A percentile compares a stretch with the other conserved stretches of the same genome.
Evolutionary conservation across 257 asterid genomes (phyloP).

Genomic region (Petrea volubilis): DNA sequence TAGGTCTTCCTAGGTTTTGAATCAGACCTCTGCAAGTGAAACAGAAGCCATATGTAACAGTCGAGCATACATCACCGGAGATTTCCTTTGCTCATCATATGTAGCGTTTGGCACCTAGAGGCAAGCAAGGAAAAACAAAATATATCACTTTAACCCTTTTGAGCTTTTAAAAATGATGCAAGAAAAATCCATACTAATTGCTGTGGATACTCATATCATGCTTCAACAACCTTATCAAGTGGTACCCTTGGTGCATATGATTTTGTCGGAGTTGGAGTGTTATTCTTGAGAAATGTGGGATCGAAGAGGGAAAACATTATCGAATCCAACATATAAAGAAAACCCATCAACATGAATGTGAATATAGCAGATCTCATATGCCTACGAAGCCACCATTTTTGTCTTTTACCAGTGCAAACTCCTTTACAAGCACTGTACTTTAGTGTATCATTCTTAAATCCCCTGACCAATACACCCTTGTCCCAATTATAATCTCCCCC

Average conservation of each 20-base stretch:
- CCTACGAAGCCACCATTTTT: slow-evolving; percentile 51
- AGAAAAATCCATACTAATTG: background rate
- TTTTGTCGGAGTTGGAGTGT: slow-evolving; percentile 28
- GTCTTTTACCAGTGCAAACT: slow-evolving; percentile 48
- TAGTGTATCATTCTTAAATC: slow-evolving; percentile 44
- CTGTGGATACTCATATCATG: background rate
- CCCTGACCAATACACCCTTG: slow-evolving; percentile 38
- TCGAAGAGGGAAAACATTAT: slow-evolving; percentile 59
- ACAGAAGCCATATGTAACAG: slow-evolving; percentile 64
- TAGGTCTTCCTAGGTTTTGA: background rate
- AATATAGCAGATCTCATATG: slow-evolving; percentile 50
- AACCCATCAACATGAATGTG: slow-evolving; percentile 49
- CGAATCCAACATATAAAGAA: slow-evolving; percentile 62
- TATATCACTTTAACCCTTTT: background rate
- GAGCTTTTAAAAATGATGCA: background rate
- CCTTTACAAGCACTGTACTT: slow-evolving; percentile 50
- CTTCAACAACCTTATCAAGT: background rate
- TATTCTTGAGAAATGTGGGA: slow-evolving; percentile 35
- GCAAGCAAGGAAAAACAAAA: background rate
- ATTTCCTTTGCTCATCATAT: slow-evolving; percentile 23
- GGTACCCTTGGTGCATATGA: slow-evolving; percentile 45
- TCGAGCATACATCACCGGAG: slow-evolving; percentile 58
- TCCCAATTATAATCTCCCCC: slow-evolving; percentile 49
- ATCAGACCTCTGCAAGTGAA: slow-evolving; percentile 72
- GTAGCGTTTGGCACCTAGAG: slow-evolving; percentile 34